phyloP scores from a whole-genome alignment of 345 rosid genomes.

The Citrus glauca region DNA sequence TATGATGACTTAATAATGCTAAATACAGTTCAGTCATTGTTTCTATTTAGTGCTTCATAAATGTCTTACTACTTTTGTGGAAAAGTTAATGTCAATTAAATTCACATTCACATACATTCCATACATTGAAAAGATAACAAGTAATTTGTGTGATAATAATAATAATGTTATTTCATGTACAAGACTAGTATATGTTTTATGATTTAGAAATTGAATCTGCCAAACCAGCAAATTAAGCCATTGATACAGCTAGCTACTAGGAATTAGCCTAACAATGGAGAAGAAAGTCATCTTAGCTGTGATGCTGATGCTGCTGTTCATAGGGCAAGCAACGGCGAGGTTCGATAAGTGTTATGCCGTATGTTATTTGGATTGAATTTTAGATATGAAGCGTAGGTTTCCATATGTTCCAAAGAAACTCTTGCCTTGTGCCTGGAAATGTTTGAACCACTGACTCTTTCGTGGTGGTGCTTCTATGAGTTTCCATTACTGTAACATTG shows the following conservation, averaged over 20 bases:
- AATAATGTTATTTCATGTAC: too few relatives aligned
- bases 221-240: too few relatives aligned
- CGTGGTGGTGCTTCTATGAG: background rate
- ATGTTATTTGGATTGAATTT: background rate
- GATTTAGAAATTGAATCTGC: too few relatives aligned
- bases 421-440: constrained; percentile 2
- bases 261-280: too few relatives aligned
- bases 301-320: too few relatives aligned
- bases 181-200: too few relatives aligned
- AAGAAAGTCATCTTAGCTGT: too few relatives aligned
- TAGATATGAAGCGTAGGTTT: background rate
- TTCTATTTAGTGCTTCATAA: background rate
- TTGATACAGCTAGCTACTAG: too few relatives aligned
- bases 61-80: background rate
- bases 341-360: background rate
- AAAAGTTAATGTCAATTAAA: background rate
- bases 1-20: background rate
- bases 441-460: background rate
- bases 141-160: too few relatives aligned
- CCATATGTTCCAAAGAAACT: background rate
- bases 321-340: background rate
- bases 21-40: background rate
- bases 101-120: background rate
- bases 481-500: too few relatives aligned
- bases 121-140: background rate